A percentile compares a stretch with the other conserved stretches of the same genome.
Conservation (phyloP, 306 rosid species). For the Fagus sylvatica region DNA sequence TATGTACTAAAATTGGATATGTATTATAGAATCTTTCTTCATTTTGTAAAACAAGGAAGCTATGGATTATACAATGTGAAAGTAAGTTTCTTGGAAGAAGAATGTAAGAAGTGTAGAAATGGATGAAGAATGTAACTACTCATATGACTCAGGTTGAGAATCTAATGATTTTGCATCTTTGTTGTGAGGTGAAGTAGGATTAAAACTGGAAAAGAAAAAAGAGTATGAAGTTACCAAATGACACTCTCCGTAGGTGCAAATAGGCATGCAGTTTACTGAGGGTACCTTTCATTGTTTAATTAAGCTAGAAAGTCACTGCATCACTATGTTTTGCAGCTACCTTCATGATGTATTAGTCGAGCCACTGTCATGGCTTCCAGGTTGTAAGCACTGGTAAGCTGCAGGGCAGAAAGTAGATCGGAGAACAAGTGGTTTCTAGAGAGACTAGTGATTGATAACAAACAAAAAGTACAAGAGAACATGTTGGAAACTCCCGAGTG, state of each 20-base stretch:
- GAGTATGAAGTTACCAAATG: background rate
- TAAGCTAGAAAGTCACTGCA: too few relatives aligned
- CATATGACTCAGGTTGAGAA: background rate
- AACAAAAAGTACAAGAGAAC: too few relatives aligned
- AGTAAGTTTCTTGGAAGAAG: background rate
- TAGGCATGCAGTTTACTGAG: background rate
- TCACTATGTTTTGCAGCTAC: slow-evolving; percentile 52
- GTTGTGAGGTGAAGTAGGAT: too few relatives aligned
- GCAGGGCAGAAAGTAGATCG: too few relatives aligned
- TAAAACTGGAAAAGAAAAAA: background rate
- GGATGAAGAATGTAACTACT: background rate
- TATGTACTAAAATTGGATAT: too few relatives aligned
- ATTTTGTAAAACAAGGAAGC: background rate
- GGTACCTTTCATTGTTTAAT: background rate
- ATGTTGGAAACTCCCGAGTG: too few relatives aligned
- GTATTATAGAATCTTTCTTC: too few relatives aligned
- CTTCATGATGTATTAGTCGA: slow-evolving; percentile 61
- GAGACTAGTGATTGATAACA: too few relatives aligned
- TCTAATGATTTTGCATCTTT: background rate
- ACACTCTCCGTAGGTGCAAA: background rate
- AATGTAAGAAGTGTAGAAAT: background rate
- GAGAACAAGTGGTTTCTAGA: too few relatives aligned
- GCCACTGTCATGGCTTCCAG: slow-evolving; percentile 74
- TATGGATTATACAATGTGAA: background rate
- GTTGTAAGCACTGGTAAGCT: slow-evolving; percentile 54